Evolutionary conservation across 108 stramenopile species (phyloP), one percentile per base, ranked within the genome.

Genomic region (Skeletonema marinoi): DNA sequence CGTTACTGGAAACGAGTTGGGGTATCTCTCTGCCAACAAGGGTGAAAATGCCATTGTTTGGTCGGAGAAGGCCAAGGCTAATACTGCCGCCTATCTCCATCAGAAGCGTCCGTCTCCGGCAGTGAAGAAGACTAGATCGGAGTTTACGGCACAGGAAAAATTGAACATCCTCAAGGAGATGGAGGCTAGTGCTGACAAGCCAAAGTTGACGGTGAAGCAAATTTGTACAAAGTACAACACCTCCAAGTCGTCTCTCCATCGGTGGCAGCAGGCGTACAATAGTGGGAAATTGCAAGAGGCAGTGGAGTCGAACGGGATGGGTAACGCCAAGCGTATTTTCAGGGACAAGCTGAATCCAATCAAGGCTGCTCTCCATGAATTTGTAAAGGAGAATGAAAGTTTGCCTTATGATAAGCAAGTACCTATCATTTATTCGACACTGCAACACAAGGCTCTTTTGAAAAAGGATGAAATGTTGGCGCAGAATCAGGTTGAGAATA

Each of bases 181-280:
- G 54, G 54, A 56, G 25, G 54, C 25, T 0, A 29, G 4, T 9
- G 54, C 25, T 25, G 54, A 56, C 54, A 56, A 56, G 54, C 54
- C 54, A 56, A 56, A 56, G 16, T 29, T 66, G 29, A 66, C 36
- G 1, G 29, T 66, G 11, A 41, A 66, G 10, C 65, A 66, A 16
- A 35, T 66, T 25, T 66, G 65, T 33, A 16, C 46, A 42, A 66
- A 44, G 38, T 66, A 66, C 12, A 42, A 66, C 25, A 66, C 65
- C 41, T 66, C 65, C 39, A 66, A 66, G 35, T 66, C 65, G 6
- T 66, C 65, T 41, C 38, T 66, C 39, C 41, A 41, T 42, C 65
- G 65, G 12, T 66, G 65, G 65, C 36, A 42, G 17, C 39, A 38
- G 19, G 39, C 36, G 14, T 66, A 29, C 65, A 66, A 44, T 3